Conservation (phyloP, 2,329 filamentous ascomycete genomes). For the Aureobasidium sp. region DNA sequence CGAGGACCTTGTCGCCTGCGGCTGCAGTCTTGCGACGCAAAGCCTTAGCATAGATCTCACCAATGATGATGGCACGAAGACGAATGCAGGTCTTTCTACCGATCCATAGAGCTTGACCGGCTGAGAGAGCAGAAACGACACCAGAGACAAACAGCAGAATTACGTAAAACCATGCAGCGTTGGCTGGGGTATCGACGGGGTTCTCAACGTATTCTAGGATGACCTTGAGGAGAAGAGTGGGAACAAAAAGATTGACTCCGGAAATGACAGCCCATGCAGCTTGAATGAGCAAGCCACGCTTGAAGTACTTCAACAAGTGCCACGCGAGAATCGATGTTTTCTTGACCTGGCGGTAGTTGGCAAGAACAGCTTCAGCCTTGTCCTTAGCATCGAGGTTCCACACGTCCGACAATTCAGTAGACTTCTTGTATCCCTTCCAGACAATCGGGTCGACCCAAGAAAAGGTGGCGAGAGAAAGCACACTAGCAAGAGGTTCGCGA, state of each 20-base stretch:
- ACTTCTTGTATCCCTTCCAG: slow-evolving; percentile 77
- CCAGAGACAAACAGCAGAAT: slow-evolving; percentile 81
- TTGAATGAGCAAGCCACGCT: slow-evolving; percentile 64
- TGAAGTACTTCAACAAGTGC: slow-evolving; percentile 81
- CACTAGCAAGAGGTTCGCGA: slow-evolving; percentile 74
- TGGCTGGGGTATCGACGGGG: slow-evolving; percentile 64
- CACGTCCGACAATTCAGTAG: slow-evolving; percentile 73
- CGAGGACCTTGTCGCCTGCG: slow-evolving; percentile 63
- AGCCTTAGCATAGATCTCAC: slow-evolving; percentile 95
- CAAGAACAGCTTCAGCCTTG: slow-evolving; percentile 72
- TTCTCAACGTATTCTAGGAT: slow-evolving; percentile 93
- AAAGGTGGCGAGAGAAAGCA: slow-evolving; percentile 83
- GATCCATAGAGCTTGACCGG: slow-evolving; percentile 84
- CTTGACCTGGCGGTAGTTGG: slow-evolving; percentile 76
- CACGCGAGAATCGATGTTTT: slow-evolving; percentile 71
- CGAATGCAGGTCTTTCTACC: slow-evolving; percentile 92
- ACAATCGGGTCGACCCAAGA: slow-evolving; percentile 86
- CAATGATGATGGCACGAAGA: slow-evolving; percentile 87
- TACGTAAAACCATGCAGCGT: slow-evolving; percentile 93
- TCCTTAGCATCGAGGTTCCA: slow-evolving; percentile 88
- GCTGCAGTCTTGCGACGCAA: slow-evolving; percentile 83
- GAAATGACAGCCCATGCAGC: slow-evolving; percentile 70
- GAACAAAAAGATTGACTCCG: slow-evolving; percentile 80
- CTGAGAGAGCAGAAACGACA: slow-evolving; percentile 69
- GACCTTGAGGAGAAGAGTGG: slow-evolving; percentile 80